Evolutionary conservation across 495 filamentous ascomycete genomes (phyloP), one percentile per base, ranked within the genome.

Genomic region (Aspergillus indologenus): DNA sequence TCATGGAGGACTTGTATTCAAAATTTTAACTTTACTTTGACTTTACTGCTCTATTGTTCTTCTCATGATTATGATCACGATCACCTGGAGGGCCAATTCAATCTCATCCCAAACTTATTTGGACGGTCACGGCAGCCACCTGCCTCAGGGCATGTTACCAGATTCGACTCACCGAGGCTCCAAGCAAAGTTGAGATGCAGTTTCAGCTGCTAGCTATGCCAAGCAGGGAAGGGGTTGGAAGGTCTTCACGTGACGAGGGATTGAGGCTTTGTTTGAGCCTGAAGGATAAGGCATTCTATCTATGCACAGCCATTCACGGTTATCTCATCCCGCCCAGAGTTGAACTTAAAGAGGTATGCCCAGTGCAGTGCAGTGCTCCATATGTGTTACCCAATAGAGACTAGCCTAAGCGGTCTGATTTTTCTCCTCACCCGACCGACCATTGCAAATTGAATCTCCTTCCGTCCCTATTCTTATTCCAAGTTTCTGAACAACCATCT

Each of bases 351-450:
- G n/a, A n/a, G n/a, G n/a, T n/a, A n/a, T n/a, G n/a, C n/a, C 26
- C 26, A 4, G 9, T 29, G 4, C 26, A 29, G 26, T 46, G 34
- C 29, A 23, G 22, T 22, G n/a, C n/a, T 50, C 19, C 24, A 46
- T 51, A 52, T 48, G 21, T 3, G 8, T 67, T 54, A 26, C 57
- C 46, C 17, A 29, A 48, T 65, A 24, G 50, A 48, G 68, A 42
- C 31, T 68, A 64, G 67, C 54, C 44, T 23, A 24, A 26, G 40
- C 47, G 50, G 63, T 26, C 54, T 56, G 58, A 56, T 22, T 64
- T 63, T 60, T 62, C 53, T 59, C 45, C 62, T 64, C 65, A 62
- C 53, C 54, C 64, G 59, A 67, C 69, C 61, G 58, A 48, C 52
- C 51, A 34, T 60, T 62, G 48, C 50, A 53, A 17, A 49, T 1